Conservation (phyloP, 345 rosid species). For the Camelina sativa region DNA sequence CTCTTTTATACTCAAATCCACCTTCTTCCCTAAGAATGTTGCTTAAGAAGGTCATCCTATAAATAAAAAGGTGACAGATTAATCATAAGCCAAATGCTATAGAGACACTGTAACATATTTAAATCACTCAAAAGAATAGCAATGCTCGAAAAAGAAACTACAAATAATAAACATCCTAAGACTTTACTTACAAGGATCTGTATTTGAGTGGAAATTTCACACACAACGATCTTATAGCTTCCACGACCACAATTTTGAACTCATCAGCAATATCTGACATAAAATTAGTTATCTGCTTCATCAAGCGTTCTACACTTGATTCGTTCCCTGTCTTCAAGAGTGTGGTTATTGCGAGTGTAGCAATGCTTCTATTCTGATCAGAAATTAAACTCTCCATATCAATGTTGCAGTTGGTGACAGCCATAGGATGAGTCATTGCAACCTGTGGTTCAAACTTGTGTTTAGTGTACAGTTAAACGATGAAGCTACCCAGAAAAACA, state of each 20-base stretch:
- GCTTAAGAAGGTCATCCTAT: constrained; percentile 98
- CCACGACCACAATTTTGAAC: constrained; percentile 98
- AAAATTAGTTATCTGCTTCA: constrained; percentile 98
- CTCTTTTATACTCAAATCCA: constrained; percentile 97
- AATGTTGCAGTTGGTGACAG: constrained; percentile 97
- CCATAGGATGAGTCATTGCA: constrained; percentile 99
- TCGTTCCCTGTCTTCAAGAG: constrained; percentile 98
- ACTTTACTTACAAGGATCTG: constrained; percentile 81
- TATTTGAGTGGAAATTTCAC: constrained; percentile 95
- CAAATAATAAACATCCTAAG: constrained; percentile 8
- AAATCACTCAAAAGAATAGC: constrained; percentile 3
- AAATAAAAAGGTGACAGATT: constrained; percentile 38
- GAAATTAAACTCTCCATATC: constrained; percentile 99
- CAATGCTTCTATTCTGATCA: constrained; percentile 98
- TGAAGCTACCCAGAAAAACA: constrained; percentile 14
- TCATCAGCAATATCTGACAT: constrained; percentile 99
- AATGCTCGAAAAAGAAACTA: constrained; percentile 20
- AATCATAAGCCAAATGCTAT: constrained; percentile 19
- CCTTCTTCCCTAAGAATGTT: constrained; percentile 99
- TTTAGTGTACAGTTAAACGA: constrained; percentile 30
- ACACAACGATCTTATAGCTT: constrained; percentile 96
- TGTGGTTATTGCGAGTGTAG: constrained; percentile 98
- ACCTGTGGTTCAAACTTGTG: constrained; percentile 56
- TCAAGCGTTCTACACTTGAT: constrained; percentile 94
- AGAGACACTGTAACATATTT: background rate